Base-by-base conservation (phyloP, 176 grass and related monocot genomes). In the Oryza glaberrima region DNA sequence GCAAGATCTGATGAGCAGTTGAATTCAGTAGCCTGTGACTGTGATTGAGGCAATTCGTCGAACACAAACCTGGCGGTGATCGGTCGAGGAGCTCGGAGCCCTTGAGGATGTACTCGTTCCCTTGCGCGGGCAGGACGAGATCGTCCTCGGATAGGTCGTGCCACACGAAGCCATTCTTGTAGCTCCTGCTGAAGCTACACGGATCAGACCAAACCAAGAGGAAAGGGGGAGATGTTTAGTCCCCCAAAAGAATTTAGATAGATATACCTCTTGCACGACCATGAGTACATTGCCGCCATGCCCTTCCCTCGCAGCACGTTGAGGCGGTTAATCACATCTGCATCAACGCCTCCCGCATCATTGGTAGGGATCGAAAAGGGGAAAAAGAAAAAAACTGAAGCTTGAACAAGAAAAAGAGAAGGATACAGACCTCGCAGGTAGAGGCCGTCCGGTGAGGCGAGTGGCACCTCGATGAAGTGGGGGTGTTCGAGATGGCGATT, bases 221-320 rank as follows among this genome's bases (percentile, higher is more conserved):
- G 47, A 76, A 86, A 86, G 46, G 44, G 44, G 17, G n/a, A 3
- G 44, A 83, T 6, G 35, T 78, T 70, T 36, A 47, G 40, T 34
- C 23, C 9, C 60, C 60, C 54, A 1, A 22, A 74, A 9, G 71
- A 47, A 51, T 66, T 54, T 7, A 52, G 1, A 16, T 85, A 52
- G 1, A 22, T 85, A 96, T 85, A 98, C 96, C 96, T 96, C 83
- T 99, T 99, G 88, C 94, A 96, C 77, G 97, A 99, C 97, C 97
- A 99, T 9, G 97, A 99, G 76, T 99, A 99, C 93, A 96, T 86
- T 43, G 90, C 40, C 5, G 97, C 86, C 90, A 99, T 99, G 76
- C 88, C 84, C 87, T 89, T 96, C 17, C 97, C 97, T 25, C 97
- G 87, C 79, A 96, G 84, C 35, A 90, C 78, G 84, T 99, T 99